Evolutionary conservation across 1,284 basidiomycete species (phyloP).

Genomic region (Sporisorium sorghi): DNA sequence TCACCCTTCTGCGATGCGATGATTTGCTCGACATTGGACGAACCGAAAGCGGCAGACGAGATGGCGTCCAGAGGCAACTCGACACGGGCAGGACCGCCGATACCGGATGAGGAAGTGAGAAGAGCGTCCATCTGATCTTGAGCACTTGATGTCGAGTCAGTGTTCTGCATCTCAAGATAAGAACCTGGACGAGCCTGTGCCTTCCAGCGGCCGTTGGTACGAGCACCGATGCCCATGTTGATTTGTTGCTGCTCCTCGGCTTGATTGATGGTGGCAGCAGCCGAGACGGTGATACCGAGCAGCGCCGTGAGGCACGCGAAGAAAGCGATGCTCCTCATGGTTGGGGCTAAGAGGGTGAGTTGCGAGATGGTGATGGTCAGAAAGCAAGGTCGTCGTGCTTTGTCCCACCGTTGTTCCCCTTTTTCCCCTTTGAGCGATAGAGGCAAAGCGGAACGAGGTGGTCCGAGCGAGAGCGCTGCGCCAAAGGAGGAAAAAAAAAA

Average conservation of each 20-base stretch:
- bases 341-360: background rate
- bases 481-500: too few species aligned
- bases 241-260: constrained; percentile 26
- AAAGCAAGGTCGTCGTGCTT: too few species aligned
- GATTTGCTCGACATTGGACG: constrained; percentile 37
- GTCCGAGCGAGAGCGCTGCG: constrained; percentile 13
- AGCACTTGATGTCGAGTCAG: constrained; percentile 9
- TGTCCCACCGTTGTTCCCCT: too few species aligned
- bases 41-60: constrained; percentile 38
- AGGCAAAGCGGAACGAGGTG: constrained; percentile 17
- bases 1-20: constrained; percentile 49
- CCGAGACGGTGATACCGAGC: constrained; percentile 23
- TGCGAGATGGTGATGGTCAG: constrained; percentile 1
- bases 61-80: constrained; percentile 51
- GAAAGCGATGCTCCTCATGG: constrained; percentile 38
- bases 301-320: constrained; percentile 42
- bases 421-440: too few species aligned
- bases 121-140: constrained; percentile 29
- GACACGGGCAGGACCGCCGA: constrained; percentile 40
- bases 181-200: constrained; percentile 9
- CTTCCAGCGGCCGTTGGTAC: constrained; percentile 26
- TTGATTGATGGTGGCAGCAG: constrained; percentile 30
- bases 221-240: constrained; percentile 34
- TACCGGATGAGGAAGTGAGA: constrained; percentile 15
- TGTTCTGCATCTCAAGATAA: constrained; percentile 26